Conservation (phyloP, 345 rosid genomes). For the Combretum micranthum region DNA sequence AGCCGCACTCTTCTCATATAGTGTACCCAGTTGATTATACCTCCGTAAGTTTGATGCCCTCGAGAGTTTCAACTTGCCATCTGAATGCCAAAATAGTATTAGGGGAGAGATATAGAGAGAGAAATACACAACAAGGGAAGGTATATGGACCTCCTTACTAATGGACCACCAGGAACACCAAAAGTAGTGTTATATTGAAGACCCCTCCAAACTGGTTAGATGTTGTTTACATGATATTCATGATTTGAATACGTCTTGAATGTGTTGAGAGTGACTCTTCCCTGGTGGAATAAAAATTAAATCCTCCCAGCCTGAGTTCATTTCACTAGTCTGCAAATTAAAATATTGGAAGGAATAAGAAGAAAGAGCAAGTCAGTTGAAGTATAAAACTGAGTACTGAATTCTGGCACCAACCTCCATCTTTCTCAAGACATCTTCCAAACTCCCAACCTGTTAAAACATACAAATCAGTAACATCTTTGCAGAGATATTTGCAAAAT, state of each 20-base stretch:
- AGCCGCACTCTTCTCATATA: no score
- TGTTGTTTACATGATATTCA: slow-evolving; percentile 7
- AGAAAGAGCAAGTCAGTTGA: neutral
- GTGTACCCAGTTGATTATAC: no score
- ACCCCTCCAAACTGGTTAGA: neutral
- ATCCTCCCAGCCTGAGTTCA: slow-evolving; percentile 95
- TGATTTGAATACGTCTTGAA: slow-evolving; percentile 48
- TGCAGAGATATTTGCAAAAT: no score
- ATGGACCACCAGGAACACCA: neutral
- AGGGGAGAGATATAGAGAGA: neutral
- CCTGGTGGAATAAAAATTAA: slow-evolving; percentile 93
- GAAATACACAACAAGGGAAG: neutral
- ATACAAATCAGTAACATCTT: slow-evolving; percentile 4
- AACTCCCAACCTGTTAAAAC: slow-evolving; percentile 71
- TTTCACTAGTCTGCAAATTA: slow-evolving; percentile 61
- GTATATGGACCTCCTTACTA: no score
- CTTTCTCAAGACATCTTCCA: slow-evolving; percentile 84
- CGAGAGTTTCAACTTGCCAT: neutral
- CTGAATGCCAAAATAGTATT: neutral
- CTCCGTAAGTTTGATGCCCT: no score
- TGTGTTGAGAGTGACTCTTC: slow-evolving; percentile 79
- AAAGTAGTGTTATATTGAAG: neutral
- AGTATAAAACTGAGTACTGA: slow-evolving; percentile 6
- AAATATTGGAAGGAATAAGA: neutral
- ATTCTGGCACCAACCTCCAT: slow-evolving; percentile 63